Conservation (phyloP, 2,329 filamentous ascomycete species). For the Calonectria crousiana region DNA sequence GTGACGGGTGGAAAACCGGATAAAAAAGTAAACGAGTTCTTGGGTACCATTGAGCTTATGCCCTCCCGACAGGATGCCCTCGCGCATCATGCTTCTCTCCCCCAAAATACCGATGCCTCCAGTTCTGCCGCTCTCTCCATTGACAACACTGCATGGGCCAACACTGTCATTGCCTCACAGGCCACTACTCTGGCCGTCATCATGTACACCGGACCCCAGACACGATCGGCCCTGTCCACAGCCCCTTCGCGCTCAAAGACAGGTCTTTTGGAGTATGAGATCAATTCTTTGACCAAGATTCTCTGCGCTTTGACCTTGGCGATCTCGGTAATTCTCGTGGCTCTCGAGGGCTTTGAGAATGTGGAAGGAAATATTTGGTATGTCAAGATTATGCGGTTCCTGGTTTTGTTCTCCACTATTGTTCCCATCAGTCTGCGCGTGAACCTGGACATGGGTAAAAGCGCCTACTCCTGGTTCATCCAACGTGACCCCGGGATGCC, state of each 20-base stretch:
- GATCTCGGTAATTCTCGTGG: conserved; percentile 89
- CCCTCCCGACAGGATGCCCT: conserved; percentile 65
- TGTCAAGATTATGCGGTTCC: conserved; percentile 96
- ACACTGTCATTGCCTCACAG: conserved; percentile 95
- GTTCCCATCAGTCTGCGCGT: conserved; percentile 97
- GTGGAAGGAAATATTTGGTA: conserved; percentile 83
- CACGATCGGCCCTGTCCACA: conserved; percentile 92
- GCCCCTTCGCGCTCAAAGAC: conserved; percentile 93
- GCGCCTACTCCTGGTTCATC: conserved; percentile 95
- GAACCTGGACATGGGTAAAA: conserved; percentile 97
- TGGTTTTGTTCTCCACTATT: conserved; percentile 99
- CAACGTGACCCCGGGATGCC: conserved; percentile 91
- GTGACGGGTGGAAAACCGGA: conserved; percentile 92
- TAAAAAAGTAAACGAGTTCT: conserved; percentile 93
- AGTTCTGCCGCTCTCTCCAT: conserved; percentile 84
- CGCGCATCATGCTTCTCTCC: conserved; percentile 53
- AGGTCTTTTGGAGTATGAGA: conserved; percentile 93
- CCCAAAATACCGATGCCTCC: conserved; percentile 49
- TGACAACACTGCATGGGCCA: conserved; percentile 98
- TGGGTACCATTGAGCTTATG: conserved; percentile 85
- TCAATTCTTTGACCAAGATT: conserved; percentile 97
- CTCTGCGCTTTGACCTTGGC: conserved; percentile 89
- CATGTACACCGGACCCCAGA: conserved; percentile 94
- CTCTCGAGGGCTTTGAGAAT: conserved; percentile 82
- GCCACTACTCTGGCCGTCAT: conserved; percentile 90